Base-by-base conservation (phyloP, 768 basidiomycete genomes). In the Hysterangium stoloniferum region DNA sequence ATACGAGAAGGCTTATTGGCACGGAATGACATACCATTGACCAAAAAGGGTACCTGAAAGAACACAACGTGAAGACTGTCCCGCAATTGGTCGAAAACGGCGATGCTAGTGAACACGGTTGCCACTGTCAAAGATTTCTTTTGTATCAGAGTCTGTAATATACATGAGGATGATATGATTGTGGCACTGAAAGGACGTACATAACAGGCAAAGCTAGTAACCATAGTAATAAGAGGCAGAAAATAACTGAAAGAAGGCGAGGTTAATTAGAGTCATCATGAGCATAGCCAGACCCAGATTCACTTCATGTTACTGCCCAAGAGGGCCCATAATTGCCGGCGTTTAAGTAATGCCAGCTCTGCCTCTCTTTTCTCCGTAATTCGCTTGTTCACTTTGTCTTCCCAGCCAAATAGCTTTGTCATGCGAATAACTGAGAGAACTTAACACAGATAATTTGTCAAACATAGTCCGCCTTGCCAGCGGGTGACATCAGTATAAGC, bases 371-470 rank as follows among this genome's bases (percentile, higher is more conserved):
- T 77, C 27, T 71, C 71, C 20, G 71, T 64, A 40, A 89, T 67
- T 45, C 70, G 70, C 9, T 71, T 61, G 19, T 73, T 67, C 59
- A 83, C 74, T 37, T 75, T 55, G 13, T 54, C 72, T 51, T 73
- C 71, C 70, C 62, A 66, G 22, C 64, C 84, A 56, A 86, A 85
- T 36, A 85, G 66, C 62, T 86, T 85, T 59, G 84, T 69, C 77
- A 84, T 83, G 15, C 81, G 73, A 12, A 82, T 61, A 19, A 78
- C 74, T 47, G 72, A 74, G 59, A 80, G 68, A 4, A 70, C 80
- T 79, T 41, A 1, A 47, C 3, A 33, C n/a, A n/a, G n/a, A n/a
- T n/a, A n/a, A n/a, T n/a, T n/a, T n/a, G n/a, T n/a, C n/a, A n/a
- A n/a, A n/a, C 5, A 6, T 20, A 27, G 19, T 4, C 9, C 57